A percentile compares a stretch with the other conserved stretches of the same genome.
Evolutionary conservation across 139 green algal species (phyloP).

Genomic region (Edaphochlamys debaryana): DNA sequence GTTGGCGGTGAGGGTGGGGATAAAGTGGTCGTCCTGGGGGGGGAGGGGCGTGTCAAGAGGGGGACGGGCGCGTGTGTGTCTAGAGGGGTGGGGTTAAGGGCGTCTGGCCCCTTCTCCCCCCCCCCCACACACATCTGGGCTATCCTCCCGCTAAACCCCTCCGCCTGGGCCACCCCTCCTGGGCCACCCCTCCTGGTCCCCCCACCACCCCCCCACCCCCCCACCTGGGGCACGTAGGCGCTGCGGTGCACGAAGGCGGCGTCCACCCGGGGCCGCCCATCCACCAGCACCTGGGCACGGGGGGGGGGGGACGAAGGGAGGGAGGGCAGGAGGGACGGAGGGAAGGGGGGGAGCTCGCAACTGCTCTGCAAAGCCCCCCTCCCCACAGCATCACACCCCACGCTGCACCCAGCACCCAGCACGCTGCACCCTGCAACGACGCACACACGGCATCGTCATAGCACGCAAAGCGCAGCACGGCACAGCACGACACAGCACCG

Average conservation of each 20-base stretch:
- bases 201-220: constrained; percentile 8
- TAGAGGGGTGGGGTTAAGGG: too few relatives aligned
- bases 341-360: too few relatives aligned
- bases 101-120: background rate
- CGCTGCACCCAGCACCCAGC: too few relatives aligned
- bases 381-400: too few relatives aligned
- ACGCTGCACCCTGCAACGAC: too few relatives aligned
- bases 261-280: constrained; percentile 52
- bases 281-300: constrained; percentile 76
- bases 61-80: background rate
- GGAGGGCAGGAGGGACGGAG: too few relatives aligned
- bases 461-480: too few relatives aligned
- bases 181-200: constrained; percentile 61
- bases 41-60: background rate
- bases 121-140: constrained; percentile 48
- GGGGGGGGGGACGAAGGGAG: too few relatives aligned
- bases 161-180: constrained; percentile 25
- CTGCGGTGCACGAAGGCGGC: constrained; percentile 42
- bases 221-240: constrained; percentile 65
- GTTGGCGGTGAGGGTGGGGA: constrained; percentile 62
- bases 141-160: constrained; percentile 52
- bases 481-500: too few relatives aligned
- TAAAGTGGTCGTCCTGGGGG: constrained; percentile 71
- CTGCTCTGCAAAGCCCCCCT: too few relatives aligned
- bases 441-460: too few relatives aligned